Conservation (phyloP, 129 eudicot genomes). For the Flaveria ramosissima region DNA sequence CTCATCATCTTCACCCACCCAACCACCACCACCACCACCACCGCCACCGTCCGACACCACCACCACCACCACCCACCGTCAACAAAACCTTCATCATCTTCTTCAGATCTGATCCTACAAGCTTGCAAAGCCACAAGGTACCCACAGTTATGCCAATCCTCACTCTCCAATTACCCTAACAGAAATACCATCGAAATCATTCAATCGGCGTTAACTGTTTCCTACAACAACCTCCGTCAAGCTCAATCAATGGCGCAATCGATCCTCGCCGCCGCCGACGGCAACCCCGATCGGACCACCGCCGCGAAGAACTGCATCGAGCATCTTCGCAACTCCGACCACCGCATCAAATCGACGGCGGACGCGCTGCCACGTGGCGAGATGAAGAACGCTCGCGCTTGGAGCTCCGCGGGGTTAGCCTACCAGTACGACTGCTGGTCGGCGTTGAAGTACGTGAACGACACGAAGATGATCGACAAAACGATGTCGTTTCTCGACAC, state of each 20-base stretch:
- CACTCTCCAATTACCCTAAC: constrained; percentile 33
- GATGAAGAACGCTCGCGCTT: constrained; percentile 67
- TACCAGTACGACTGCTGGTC: constrained; percentile 94
- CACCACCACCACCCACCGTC: constrained; percentile 28
- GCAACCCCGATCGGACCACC: constrained; percentile 38
- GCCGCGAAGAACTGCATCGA: constrained; percentile 65
- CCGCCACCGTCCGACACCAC: constrained; percentile 25
- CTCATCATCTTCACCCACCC: constrained; percentile 49
- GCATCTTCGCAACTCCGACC: constrained; percentile 34
- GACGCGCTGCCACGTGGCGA: constrained; percentile 53
- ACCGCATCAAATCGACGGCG: constrained; percentile 39
- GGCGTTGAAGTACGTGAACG: constrained; percentile 63
- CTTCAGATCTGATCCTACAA: constrained; percentile 34
- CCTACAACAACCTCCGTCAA: constrained; percentile 36
- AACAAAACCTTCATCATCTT: neutral
- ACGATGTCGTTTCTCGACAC: constrained; percentile 70
- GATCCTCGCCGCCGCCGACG: constrained; percentile 39
- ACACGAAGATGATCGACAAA: constrained; percentile 40
- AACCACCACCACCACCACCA: constrained; percentile 36
- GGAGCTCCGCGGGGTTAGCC: constrained; percentile 64
- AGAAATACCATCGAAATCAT: constrained; percentile 39
- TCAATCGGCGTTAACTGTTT: constrained; percentile 48
- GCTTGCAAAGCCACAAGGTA: constrained; percentile 71
- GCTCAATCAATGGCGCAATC: constrained; percentile 47
- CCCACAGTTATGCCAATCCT: constrained; percentile 44